A percentile compares a stretch with the other conserved stretches of the same genome.
Conservation (phyloP, 805 yeast genomes). For the Candida adriatica region DNA sequence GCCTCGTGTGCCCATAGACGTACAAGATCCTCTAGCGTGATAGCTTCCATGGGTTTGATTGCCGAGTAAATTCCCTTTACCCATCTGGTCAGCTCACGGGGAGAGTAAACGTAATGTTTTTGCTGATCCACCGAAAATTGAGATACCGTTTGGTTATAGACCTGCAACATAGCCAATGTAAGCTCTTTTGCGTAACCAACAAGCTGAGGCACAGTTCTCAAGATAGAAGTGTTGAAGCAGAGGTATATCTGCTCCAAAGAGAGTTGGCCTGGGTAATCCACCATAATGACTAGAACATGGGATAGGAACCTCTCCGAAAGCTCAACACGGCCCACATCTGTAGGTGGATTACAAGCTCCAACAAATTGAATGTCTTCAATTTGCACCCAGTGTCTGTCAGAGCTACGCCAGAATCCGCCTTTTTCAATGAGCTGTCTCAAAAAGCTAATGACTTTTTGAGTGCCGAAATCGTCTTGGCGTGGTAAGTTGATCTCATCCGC, state of each 20-base stretch:
- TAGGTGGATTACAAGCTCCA: slow-evolving; percentile 94
- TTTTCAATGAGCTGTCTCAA: slow-evolving; percentile 69
- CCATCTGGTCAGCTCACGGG: slow-evolving; percentile 91
- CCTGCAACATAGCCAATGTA: slow-evolving; percentile 58
- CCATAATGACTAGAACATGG: slow-evolving; percentile 58
- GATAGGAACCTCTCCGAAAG: slow-evolving; percentile 59
- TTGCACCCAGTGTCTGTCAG: slow-evolving; percentile 58
- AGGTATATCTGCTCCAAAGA: slow-evolving; percentile 66
- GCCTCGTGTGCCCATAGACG: slow-evolving; percentile 81
- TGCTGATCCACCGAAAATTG: slow-evolving; percentile 33
- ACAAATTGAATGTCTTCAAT: slow-evolving; percentile 67
- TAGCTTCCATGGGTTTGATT: slow-evolving; percentile 29
- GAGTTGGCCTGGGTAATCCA: slow-evolving; percentile 65
- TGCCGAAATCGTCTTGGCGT: slow-evolving; percentile 58
- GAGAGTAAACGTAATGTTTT: slow-evolving; percentile 72
- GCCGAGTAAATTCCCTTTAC: slow-evolving; percentile 63
- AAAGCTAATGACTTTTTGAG: slow-evolving; percentile 65
- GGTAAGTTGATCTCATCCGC: slow-evolving; percentile 93
- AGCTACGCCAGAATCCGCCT: slow-evolving; percentile 69
- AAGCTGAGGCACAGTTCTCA: slow-evolving; percentile 55
- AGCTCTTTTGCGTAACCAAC: slow-evolving; percentile 45
- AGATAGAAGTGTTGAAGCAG: slow-evolving; percentile 46
- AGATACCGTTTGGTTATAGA: slow-evolving; percentile 41
- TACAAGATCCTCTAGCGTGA: slow-evolving; percentile 38
- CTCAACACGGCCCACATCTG: slow-evolving; percentile 64